Percentiles rank a stretch among this genome's conserved stretches.
Conservation (phyloP, 2,329 filamentous ascomycete genomes). For the Pseudopithomyces chartarum region DNA sequence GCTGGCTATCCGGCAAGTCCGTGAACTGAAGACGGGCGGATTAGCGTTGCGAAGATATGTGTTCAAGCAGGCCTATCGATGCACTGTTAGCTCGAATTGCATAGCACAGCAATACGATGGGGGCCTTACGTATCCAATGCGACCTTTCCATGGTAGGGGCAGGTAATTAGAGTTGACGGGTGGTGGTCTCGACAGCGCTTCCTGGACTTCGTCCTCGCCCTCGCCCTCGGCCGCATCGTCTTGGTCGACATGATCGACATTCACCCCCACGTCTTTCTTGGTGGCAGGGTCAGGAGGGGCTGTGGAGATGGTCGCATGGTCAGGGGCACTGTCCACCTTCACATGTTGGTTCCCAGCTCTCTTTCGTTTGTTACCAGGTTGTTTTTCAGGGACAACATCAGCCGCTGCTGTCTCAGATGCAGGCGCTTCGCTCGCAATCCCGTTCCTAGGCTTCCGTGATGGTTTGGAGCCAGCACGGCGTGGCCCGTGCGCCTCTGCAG, state of each 20-base stretch:
- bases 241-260: slow-evolving; percentile 58
- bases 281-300: slow-evolving; percentile 11
- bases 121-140: slow-evolving; percentile 78
- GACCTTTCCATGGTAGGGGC: slow-evolving; percentile 87
- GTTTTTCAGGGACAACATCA: slow-evolving; percentile 13
- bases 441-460: slow-evolving; percentile 14
- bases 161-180: slow-evolving; percentile 82
- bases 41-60: slow-evolving; percentile 85
- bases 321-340: slow-evolving; percentile 29
- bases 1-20: slow-evolving; percentile 88
- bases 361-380: slow-evolving; percentile 29
- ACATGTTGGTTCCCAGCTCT: slow-evolving; percentile 29
- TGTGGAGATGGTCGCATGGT: slow-evolving; percentile 10
- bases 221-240: slow-evolving; percentile 51
- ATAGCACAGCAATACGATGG: slow-evolving; percentile 8
- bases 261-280: slow-evolving; percentile 26
- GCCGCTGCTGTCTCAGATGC: slow-evolving; percentile 17
- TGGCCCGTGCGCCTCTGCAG: slow-evolving; percentile 17
- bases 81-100: slow-evolving; percentile 22
- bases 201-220: slow-evolving; percentile 62
- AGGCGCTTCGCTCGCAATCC: slow-evolving; percentile 3
- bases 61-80: slow-evolving; percentile 77
- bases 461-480: slow-evolving; percentile 8
- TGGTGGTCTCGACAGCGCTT: slow-evolving; percentile 67
- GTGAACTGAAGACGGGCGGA: slow-evolving; percentile 85